phyloP scores from a whole-genome alignment of 83 land plant species.

The Thuja plicata region DNA sequence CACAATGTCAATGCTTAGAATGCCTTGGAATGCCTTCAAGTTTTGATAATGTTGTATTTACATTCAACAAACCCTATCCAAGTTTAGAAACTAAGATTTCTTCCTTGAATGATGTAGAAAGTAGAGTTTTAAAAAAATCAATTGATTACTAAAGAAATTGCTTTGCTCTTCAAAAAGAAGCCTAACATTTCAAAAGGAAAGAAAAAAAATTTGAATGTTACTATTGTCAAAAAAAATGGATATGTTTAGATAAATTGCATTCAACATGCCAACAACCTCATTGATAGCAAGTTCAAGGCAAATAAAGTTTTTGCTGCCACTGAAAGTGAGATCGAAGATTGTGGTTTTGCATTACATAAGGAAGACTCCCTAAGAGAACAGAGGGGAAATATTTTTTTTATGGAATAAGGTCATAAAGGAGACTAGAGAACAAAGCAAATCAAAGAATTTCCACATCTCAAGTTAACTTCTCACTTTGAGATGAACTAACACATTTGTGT shows the following conservation, averaged over 20 bases:
- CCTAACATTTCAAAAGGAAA: too few species aligned
- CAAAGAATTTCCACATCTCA: too few species aligned
- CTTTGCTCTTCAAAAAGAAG: neutral
- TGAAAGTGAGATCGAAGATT: neutral
- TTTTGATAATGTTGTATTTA: neutral
- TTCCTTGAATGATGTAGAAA: neutral
- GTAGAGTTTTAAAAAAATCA: neutral
- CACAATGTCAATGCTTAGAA: neutral
- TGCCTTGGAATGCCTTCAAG: neutral
- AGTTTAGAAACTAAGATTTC: neutral
- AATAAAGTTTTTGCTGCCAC: neutral
- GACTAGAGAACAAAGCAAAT: too few species aligned
- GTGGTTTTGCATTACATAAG: neutral
- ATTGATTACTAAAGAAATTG: neutral
- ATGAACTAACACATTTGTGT: too few species aligned
- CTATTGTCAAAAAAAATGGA: neutral
- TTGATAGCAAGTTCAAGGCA: neutral
- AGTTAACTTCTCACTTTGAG: too few species aligned
- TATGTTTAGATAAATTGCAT: neutral
- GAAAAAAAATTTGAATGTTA: neutral
- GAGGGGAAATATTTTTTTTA: neutral
- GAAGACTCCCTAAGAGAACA: neutral
- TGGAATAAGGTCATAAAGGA: too few species aligned
- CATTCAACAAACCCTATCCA: neutral
- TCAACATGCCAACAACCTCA: neutral